A percentile compares a stretch with the other conserved stretches of the same genome.
Evolutionary conservation across 192 early-diverging fungal species (phyloP).

Genomic region (Entrophospora sp.): DNA sequence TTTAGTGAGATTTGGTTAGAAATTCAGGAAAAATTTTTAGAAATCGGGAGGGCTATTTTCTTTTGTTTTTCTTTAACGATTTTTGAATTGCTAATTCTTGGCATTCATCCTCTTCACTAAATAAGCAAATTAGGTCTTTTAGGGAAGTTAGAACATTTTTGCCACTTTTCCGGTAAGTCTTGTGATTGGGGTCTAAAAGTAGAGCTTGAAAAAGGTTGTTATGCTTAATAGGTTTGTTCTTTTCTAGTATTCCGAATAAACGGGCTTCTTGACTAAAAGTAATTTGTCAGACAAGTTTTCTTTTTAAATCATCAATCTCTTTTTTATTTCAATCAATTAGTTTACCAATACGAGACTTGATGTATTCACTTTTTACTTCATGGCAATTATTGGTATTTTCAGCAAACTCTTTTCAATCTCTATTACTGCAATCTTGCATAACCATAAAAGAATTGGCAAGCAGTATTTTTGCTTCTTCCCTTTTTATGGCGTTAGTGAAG

Average conservation of each 20-base stretch:
- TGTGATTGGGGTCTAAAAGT: not conserved
- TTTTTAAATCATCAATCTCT: not conserved
- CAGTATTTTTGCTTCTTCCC: not conserved
- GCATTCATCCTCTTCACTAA: too few relatives aligned
- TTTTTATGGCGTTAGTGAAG: not conserved
- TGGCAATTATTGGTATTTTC: not conserved
- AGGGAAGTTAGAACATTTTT: too few relatives aligned
- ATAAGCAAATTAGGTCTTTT: too few relatives aligned
- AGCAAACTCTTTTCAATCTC: not conserved
- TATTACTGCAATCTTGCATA: not conserved
- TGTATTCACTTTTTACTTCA: not conserved
- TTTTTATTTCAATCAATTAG: not conserved
- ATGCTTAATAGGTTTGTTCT: not conserved
- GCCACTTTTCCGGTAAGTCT: not conserved
- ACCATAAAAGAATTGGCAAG: not conserved
- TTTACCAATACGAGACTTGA: not conserved
- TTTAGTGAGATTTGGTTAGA: too few relatives aligned
- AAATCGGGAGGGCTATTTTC: too few relatives aligned
- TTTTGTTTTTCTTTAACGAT: too few relatives aligned
- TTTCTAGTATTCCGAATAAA: not conserved
- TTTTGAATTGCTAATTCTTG: too few relatives aligned
- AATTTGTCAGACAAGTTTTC: not conserved
- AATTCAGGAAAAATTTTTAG: too few relatives aligned
- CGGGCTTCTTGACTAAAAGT: not conserved
- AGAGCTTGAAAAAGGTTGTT: not conserved